These are phyloP conservation scores for Sphaerulina vaccinii DNA, from an alignment of 2,329 filamentous ascomycete species.

Conservation along the genomic window DNA sequence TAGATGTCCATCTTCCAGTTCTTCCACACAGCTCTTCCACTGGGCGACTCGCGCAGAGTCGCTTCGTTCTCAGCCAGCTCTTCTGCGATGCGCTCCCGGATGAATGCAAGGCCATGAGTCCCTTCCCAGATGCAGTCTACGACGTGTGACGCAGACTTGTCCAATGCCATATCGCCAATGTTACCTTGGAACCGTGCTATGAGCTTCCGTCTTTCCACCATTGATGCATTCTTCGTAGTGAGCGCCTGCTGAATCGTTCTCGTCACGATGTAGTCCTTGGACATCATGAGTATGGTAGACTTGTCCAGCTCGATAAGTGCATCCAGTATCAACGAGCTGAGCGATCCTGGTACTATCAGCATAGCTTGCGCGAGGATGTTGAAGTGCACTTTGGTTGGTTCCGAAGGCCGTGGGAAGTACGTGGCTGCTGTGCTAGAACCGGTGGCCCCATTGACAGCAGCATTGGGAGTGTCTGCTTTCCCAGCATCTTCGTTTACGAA, in stretches of 20 bases:
- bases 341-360: constrained; percentile 67
- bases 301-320: constrained; percentile 50
- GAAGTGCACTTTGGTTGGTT: constrained; percentile 56
- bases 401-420: constrained; percentile 25
- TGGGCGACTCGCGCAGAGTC: constrained; percentile 61
- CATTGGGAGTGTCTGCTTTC: constrained; percentile 4
- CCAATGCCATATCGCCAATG: constrained; percentile 59
- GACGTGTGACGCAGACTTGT: constrained; percentile 64
- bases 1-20: constrained; percentile 75
- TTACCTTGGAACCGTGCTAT: constrained; percentile 63
- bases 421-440: constrained; percentile 6
- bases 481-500: constrained; percentile 49
- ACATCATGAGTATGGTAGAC: constrained; percentile 59
- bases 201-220: constrained; percentile 62
- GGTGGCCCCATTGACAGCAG: constrained; percentile 9
- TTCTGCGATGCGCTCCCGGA: constrained; percentile 66
- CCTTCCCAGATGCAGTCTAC: constrained; percentile 66
- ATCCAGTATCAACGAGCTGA: constrained; percentile 70
- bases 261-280: constrained; percentile 59
- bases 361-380: constrained; percentile 83
- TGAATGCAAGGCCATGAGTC: constrained; percentile 63
- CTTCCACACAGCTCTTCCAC: constrained; percentile 67
- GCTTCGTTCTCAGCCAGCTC: constrained; percentile 61
- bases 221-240: constrained; percentile 52
- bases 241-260: constrained; percentile 65